phyloP scores from a whole-genome alignment of 1,284 basidiomycete species.

The Cutaneotrichosporon sp. region DNA sequence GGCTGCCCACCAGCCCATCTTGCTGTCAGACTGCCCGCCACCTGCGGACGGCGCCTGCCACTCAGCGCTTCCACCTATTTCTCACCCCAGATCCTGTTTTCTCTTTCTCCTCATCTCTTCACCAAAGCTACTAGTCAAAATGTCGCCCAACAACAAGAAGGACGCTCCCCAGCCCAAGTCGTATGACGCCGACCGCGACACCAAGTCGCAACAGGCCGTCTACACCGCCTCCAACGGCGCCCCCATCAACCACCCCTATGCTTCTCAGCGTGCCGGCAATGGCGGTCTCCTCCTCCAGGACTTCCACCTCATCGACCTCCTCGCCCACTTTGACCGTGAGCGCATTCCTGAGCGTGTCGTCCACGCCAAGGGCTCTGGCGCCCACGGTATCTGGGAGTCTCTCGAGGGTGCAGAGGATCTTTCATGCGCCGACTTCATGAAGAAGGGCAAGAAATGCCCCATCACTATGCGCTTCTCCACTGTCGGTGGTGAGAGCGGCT shows the following conservation, averaged over 20 bases:
- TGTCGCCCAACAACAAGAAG: conserved; percentile 1
- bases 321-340: conserved; percentile 45
- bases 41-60: too few relatives aligned
- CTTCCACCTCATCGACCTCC: conserved; percentile 51
- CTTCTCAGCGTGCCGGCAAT: conserved; percentile 66
- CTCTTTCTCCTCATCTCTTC: background rate
- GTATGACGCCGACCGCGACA: conserved; percentile 7
- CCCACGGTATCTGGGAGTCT: conserved; percentile 85
- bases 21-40: too few relatives aligned
- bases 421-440: conserved; percentile 67
- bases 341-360: conserved; percentile 90
- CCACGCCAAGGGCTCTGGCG: conserved; percentile 59
- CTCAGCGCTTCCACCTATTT: background rate
- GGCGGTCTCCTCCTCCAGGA: conserved; percentile 76
- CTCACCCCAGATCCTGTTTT: background rate
- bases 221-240: conserved; percentile 85
- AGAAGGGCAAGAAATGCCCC: conserved; percentile 63
- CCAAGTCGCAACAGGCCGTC: conserved; percentile 21
- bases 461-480: conserved; percentile 50
- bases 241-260: conserved; percentile 58
- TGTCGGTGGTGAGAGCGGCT: conserved; percentile 69
- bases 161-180: conserved; percentile 12
- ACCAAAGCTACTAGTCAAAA: background rate
- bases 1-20: too few relatives aligned
- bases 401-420: conserved; percentile 78